Conservation (phyloP, 306 rosid genomes). For the Leucaena leucocephala region DNA sequence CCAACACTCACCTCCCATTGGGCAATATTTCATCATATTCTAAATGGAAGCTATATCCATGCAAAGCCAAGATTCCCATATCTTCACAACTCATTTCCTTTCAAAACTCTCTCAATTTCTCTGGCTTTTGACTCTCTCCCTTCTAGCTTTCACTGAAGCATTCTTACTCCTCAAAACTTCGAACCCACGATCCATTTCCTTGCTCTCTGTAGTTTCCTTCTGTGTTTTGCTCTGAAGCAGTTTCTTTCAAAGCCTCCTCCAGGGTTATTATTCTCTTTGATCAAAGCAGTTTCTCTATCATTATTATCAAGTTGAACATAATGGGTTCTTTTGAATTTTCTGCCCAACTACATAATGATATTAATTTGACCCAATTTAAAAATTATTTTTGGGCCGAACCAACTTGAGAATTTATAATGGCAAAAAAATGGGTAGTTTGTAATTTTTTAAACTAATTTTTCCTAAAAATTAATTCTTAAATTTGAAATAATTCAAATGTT, state of each 20-base stretch:
- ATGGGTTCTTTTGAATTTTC: no score
- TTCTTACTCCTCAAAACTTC: constrained; percentile 38
- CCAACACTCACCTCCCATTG: neutral
- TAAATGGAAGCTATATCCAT: constrained; percentile 50
- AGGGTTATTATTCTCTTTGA: no score
- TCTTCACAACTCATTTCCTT: constrained; percentile 6
- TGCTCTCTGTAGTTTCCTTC: constrained; percentile 24
- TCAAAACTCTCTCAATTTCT: constrained; percentile 36
- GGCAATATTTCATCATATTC: neutral
- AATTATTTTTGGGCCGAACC: no score
- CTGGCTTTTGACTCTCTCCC: constrained; percentile 29
- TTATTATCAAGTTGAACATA: no score
- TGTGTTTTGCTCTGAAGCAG: constrained; percentile 43
- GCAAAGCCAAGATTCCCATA: constrained; percentile 27
- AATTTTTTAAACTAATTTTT: no score
- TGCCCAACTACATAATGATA: no score
- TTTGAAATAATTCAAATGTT: no score
- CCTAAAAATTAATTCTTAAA: no score
- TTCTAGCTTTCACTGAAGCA: constrained; percentile 39
- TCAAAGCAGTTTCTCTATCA: no score
- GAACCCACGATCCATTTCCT: constrained; percentile 46
- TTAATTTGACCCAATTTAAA: no score
- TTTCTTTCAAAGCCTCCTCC: constrained; percentile 43
- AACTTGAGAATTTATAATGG: no score
- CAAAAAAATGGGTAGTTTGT: no score